These are phyloP conservation scores for Mucor indicus DNA, from an alignment of 371 early-diverging fungal species.

Conservation along the genomic window DNA sequence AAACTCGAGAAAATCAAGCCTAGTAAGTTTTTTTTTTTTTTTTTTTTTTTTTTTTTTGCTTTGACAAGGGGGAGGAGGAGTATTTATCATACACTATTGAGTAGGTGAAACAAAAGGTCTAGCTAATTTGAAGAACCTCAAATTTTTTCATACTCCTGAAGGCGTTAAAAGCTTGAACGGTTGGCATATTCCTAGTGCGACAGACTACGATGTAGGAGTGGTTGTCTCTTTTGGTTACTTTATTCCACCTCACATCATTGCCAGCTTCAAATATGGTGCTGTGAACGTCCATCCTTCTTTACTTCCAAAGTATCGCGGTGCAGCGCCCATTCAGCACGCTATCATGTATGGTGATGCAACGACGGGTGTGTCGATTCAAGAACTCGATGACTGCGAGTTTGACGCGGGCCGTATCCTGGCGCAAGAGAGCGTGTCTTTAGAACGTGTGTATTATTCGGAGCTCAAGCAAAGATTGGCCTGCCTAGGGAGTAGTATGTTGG, in stretches of 20 bases:
- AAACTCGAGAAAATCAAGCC: constrained; percentile 36
- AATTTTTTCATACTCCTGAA: constrained; percentile 28
- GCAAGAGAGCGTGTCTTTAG: constrained; percentile 45
- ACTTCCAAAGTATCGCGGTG: constrained; percentile 87
- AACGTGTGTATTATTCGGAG: constrained; percentile 5
- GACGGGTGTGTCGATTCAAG: constrained; percentile 89
- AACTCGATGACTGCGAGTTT: constrained; percentile 70
- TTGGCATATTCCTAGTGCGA: constrained; percentile 30
- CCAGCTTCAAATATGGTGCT: constrained; percentile 65
- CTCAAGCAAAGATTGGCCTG: constrained; percentile 47
- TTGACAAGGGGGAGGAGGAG: not conserved
- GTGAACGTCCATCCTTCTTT: constrained; percentile 90
- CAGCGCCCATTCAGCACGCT: constrained; percentile 89
- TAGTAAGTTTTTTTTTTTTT: constrained; percentile 15
- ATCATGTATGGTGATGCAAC: constrained; percentile 73
- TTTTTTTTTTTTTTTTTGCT: not conserved
- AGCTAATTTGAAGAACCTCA: constrained; percentile 34
- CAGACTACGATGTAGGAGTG: constrained; percentile 72
- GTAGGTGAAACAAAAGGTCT: constrained; percentile 37
- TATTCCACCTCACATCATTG: constrained; percentile 70
- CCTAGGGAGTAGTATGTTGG: constrained; percentile 63
- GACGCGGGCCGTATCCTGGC: constrained; percentile 86
- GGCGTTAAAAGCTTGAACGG: constrained; percentile 21
- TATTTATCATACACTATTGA: not conserved
- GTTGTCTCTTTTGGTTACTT: constrained; percentile 94